phyloP scores from a whole-genome alignment of 2,329 filamentous ascomycete genomes.

The Apiospora malaysiana region DNA sequence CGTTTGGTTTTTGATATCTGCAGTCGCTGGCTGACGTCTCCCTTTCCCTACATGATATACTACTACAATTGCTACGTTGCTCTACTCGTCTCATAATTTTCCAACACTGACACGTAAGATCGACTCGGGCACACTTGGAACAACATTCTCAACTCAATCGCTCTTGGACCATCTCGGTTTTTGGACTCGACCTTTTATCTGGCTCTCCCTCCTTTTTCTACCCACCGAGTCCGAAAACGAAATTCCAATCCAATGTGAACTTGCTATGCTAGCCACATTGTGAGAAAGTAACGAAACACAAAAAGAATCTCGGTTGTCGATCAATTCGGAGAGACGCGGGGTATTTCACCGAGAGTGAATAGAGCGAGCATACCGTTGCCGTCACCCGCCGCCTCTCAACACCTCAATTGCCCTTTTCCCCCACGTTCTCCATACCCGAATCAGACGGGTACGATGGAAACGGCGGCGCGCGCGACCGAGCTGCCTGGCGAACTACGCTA shows the following conservation, averaged over 20 bases:
- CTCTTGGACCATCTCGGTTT: background rate
- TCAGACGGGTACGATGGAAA: background rate
- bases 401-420: background rate
- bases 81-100: background rate
- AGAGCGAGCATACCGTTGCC: background rate
- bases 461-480: conserved; percentile 29
- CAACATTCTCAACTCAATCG: background rate
- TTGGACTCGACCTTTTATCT: background rate
- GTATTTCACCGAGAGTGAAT: conserved; percentile 1
- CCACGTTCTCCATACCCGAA: background rate
- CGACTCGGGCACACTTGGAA: background rate
- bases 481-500: conserved; percentile 59
- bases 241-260: background rate
- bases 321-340: conserved; percentile 3
- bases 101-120: conserved; percentile 1
- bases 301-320: background rate
- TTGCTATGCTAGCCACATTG: background rate
- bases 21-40: background rate
- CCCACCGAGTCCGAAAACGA: background rate
- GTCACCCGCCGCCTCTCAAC: background rate
- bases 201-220: background rate
- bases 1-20: background rate
- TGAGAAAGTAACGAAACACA: background rate
- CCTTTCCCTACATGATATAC: background rate
- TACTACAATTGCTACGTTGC: background rate